Conservation (phyloP, 1,139 yeast species). For the Hyphopichia khmerensis region DNA sequence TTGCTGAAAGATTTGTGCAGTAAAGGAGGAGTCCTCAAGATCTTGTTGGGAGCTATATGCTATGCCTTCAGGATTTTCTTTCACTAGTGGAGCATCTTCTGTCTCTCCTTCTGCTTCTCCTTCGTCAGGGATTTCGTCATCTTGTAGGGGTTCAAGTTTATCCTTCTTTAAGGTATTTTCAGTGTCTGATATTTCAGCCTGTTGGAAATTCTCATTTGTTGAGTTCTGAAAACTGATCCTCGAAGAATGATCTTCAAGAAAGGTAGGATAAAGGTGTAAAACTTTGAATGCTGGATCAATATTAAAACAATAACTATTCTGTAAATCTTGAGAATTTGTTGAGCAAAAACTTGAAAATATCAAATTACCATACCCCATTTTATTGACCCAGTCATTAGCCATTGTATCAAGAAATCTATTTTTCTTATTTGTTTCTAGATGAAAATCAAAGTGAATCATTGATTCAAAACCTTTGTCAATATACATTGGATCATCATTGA, state of each 20-base stretch:
- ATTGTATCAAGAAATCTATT: slow-evolving; percentile 38
- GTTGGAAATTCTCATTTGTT: too few species aligned
- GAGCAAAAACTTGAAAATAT: slow-evolving; percentile 45
- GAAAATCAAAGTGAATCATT: slow-evolving; percentile 22
- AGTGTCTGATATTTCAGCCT: too few species aligned
- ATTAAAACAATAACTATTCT: slow-evolving; percentile 38
- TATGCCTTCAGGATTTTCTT: background rate
- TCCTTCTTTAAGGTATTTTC: too few species aligned
- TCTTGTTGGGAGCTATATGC: background rate
- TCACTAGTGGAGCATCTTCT: slow-evolving; percentile 3
- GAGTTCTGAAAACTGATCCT: background rate
- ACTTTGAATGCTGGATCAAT: slow-evolving; percentile 25
- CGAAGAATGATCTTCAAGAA: slow-evolving; percentile 4
- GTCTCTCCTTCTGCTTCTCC: background rate
- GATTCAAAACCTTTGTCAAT: slow-evolving; percentile 12
- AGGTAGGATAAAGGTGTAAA: slow-evolving; percentile 32
- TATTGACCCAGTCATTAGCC: slow-evolving; percentile 39
- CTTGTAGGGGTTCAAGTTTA: too few species aligned
- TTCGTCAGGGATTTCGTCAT: too few species aligned
- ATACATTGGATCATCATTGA: slow-evolving; percentile 15
- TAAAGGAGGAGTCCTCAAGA: slow-evolving; percentile 1
- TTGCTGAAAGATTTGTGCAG: slow-evolving; percentile 22
- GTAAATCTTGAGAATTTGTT: slow-evolving; percentile 16
- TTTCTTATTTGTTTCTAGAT: slow-evolving; percentile 13
- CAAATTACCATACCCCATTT: slow-evolving; percentile 29